Evolutionary conservation across 805 yeast species (phyloP), one percentile per base, ranked within the genome.

Genomic region (Lachancea cidri): DNA sequence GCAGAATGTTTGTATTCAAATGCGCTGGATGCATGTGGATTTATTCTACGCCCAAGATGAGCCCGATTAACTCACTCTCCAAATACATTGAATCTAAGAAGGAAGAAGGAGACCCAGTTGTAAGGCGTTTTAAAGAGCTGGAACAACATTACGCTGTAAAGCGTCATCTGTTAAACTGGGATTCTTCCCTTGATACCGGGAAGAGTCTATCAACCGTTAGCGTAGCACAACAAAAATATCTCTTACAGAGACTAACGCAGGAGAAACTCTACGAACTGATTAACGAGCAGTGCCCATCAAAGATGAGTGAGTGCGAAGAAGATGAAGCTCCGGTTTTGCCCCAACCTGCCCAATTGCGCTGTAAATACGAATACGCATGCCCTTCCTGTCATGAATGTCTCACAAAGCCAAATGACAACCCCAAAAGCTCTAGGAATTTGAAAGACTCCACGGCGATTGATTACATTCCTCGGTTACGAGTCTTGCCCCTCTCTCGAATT

Each of bases 11-110:
- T 24, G 8, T 33, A 14, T 25, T 44, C 14, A 33, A 32, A 15
- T 44, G 47, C 36, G 29, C 31, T 13, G 47, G 47, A n/a, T 44
- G 47, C 20, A 22, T 17, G 7, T 41, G 44, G 44, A 17, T 17
- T 11, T 41, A 35, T 18, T 17, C 20, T 14, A 35, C 44, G 9
- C 44, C 44, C n/a, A 14, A n/a, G 19, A 25, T 33, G 5, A 14
- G 16, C 5, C 27, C 17, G 25, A 18, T 33, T 4, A 33, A 31
- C n/a, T 38, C 42, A n/a, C 29, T 42, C 15, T 34, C 42, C 5
- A 33, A 27, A 15, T 42, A 38, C 31, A 25, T 42, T 16, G 19
- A 31, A 13, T 32, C 35, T 11, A 14, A 27, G 35, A 18, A 31
- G 11, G 36, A 16, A 8, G 22, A 13, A n/a, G 14, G 9, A 16